phyloP scores from a whole-genome alignment of 495 filamentous ascomycete species.

The Neurospora sp. region DNA sequence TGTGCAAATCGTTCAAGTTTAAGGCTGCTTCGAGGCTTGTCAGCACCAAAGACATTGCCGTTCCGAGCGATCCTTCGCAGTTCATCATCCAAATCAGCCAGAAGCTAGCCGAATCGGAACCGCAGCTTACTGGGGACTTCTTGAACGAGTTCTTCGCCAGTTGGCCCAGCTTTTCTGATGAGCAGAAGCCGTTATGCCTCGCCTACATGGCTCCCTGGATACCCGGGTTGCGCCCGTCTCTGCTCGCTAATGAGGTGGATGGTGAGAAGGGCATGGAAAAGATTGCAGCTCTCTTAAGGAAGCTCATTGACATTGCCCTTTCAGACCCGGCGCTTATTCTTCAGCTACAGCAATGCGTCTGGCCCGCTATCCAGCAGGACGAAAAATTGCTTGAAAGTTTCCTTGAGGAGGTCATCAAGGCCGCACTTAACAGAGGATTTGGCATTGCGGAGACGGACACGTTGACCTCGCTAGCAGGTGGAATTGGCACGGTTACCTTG shows the following conservation, averaged over 20 bases:
- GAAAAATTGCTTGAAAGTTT: constrained; percentile 53
- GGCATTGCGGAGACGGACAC: constrained; percentile 49
- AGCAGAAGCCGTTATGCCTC: constrained; percentile 52
- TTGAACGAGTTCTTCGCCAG: constrained; percentile 59
- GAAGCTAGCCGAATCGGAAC: constrained; percentile 48
- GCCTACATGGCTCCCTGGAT: constrained; percentile 62
- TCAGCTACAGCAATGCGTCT: constrained; percentile 49
- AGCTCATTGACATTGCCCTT: constrained; percentile 51
- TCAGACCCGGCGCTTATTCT: constrained; percentile 45
- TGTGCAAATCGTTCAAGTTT: constrained; percentile 57
- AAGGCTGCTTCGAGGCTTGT: constrained; percentile 47
- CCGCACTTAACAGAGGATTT: constrained; percentile 44
- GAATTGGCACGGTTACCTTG: constrained; percentile 51
- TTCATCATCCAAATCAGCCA: constrained; percentile 55
- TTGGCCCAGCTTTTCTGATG: constrained; percentile 53
- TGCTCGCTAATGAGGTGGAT: constrained; percentile 46
- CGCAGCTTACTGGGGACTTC: constrained; percentile 56
- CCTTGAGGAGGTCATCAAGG: constrained; percentile 52
- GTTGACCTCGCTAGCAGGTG: constrained; percentile 48
- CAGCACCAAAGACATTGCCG: constrained; percentile 46
- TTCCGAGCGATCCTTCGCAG: constrained; percentile 50
- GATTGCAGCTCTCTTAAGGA: constrained; percentile 49
- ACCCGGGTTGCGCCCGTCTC: constrained; percentile 42
- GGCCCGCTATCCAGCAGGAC: constrained; percentile 52
- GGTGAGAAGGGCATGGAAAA: constrained; percentile 52